Evolutionary conservation across 345 rosid genomes (phyloP), one percentile per base, ranked within the genome.

Genomic region (Citrus sp.): DNA sequence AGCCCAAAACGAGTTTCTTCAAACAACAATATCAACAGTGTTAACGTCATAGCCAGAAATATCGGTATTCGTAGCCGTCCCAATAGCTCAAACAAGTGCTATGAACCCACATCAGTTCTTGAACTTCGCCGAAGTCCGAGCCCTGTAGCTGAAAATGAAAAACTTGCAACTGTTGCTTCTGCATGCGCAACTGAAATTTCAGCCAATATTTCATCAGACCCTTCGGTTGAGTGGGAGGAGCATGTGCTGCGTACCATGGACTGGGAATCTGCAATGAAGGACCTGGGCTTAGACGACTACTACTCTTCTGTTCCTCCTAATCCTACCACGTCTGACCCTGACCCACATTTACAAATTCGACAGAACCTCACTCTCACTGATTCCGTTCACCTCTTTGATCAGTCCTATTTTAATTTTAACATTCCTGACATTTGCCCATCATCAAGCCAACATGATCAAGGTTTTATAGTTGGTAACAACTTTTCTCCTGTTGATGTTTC

Each of bases 201-300:
- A 1, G 10, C 24, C 21, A 28, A 32, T 32, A 3, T 46, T 13
- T 3, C 51, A 46, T 35, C 75, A 5, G 75, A 78, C 35, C 75
- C 80, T 38, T 34, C 73, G n/a, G 69, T 73, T 27, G 89, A 85
- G 70, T 87, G 85, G 89, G 96, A 87, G 58, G 97, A 93, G 49
- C 90, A 89, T 67, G 88, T 87, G 21, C 83, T 91, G 59, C 97
- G 91, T 59, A 78, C 40, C 72, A 85, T 93, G 87, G 98, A 94
- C 68, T 96, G 97, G 98, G 99, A 96, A 63, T 89, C 95, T 9
- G 87, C 92, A 79, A 91, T 96, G 95, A 86, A 82, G 61, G 99
- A 96, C 34, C 72, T 94, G 54, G 97, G 89, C 12, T 74, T 92
- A 58, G 91, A 91, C n/a, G 91, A 89, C 14, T 94, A 95, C 51